Conservation (phyloP, 345 rosid genomes). For the Sisymbrium irio region DNA sequence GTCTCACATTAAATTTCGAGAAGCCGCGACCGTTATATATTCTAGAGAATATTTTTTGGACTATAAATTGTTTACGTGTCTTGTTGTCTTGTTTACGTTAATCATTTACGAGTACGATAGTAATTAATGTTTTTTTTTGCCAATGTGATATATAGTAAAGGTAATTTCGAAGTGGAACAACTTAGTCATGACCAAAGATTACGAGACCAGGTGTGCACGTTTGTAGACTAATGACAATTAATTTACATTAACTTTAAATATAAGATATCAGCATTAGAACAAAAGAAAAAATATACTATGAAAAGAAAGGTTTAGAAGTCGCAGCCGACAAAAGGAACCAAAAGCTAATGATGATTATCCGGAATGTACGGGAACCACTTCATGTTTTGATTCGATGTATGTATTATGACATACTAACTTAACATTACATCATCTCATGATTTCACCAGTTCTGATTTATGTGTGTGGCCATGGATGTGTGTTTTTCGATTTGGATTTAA, state of each 20-base stretch:
- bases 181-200: neutral
- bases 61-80: neutral
- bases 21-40: neutral
- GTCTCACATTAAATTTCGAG: neutral
- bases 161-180: neutral
- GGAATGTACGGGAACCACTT: conserved; percentile 30
- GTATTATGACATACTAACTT: conserved; percentile 5
- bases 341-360: conserved; percentile 32
- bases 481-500: neutral
- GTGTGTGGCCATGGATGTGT: neutral
- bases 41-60: neutral
- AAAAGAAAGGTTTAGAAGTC: conserved; percentile 14
- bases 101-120: no score
- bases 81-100: neutral
- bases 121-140: no score
- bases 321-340: conserved; percentile 18
- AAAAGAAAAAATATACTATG: neutral
- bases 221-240: neutral
- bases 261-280: neutral
- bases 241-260: neutral
- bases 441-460: neutral
- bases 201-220: no score
- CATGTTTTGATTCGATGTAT: conserved; percentile 20
- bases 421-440: conserved; percentile 27
- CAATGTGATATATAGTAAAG: neutral